Percentiles rank a stretch among this genome's conserved stretches.
Evolutionary conservation across 805 yeast species (phyloP).

Genomic region (Barnettozyma californica): DNA sequence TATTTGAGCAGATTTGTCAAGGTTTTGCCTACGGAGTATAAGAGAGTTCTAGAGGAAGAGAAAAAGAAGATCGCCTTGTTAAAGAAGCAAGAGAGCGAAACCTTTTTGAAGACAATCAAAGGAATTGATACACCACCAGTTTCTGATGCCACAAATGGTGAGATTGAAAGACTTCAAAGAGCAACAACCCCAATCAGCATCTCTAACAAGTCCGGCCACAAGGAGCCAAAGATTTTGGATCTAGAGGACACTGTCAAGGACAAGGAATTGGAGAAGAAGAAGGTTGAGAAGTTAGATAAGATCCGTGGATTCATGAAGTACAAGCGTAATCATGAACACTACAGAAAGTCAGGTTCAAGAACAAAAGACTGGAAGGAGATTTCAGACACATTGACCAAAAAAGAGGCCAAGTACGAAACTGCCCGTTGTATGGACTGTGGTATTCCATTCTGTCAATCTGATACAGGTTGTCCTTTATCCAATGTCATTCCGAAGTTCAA

Average conservation of each 20-base stretch:
- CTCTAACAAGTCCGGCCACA: constrained; percentile 29
- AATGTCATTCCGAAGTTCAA: constrained; percentile 98
- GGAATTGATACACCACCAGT: constrained; percentile 66
- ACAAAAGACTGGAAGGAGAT: constrained; percentile 91
- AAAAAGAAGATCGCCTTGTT: constrained; percentile 59
- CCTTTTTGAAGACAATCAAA: constrained; percentile 62
- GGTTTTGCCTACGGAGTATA: constrained; percentile 89
- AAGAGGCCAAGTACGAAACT: constrained; percentile 84
- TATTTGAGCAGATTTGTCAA: constrained; percentile 85
- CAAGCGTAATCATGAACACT: constrained; percentile 80
- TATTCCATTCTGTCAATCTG: constrained; percentile 97
- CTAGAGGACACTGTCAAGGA: constrained; percentile 85
- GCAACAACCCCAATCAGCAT: constrained; percentile 13
- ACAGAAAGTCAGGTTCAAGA: constrained; percentile 72
- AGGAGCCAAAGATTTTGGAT: constrained; percentile 84
- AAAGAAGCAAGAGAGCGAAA: constrained; percentile 50
- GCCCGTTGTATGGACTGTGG: constrained; percentile 99
- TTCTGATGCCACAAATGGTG: constrained; percentile 81
- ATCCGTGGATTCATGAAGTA: constrained; percentile 91
- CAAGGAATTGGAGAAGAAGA: constrained; percentile 56
- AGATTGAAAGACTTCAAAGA: constrained; percentile 41
- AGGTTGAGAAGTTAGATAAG: constrained; percentile 66
- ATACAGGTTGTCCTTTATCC: constrained; percentile 96
- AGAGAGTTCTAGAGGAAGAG: constrained; percentile 79
- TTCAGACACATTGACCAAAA: constrained; percentile 72